Conservation (phyloP, 1,284 basidiomycete genomes). For the Leccinum fallax region DNA sequence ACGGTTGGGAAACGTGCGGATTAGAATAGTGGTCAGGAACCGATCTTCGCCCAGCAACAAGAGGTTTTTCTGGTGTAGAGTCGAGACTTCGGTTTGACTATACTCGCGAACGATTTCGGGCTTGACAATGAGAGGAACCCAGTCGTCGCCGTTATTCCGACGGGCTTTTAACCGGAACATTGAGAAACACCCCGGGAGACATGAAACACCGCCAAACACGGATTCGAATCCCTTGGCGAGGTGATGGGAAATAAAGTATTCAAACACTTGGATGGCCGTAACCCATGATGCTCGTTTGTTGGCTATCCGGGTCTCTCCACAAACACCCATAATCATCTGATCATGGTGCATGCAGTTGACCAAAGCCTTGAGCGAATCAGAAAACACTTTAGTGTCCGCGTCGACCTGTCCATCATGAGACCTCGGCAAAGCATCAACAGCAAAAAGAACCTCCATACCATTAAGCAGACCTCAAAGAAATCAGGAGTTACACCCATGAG, state of each 20-base stretch:
- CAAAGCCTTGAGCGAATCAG: conserved; percentile 82
- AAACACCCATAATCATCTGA: conserved; percentile 98
- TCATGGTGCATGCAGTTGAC: conserved; percentile 99
- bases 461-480: conserved; percentile 96
- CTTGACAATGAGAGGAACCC: conserved; percentile 97
- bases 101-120: conserved; percentile 98
- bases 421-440: not conserved
- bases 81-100: conserved; percentile 90
- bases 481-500: conserved; percentile 99
- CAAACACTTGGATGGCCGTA: conserved; percentile 96
- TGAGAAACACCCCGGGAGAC: conserved; percentile 98
- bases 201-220: conserved; percentile 99
- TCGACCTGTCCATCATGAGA: conserved; percentile 71
- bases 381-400: conserved; percentile 94
- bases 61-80: conserved; percentile 98
- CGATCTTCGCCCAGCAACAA: conserved; percentile 97
- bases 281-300: conserved; percentile 99
- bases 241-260: conserved; percentile 99
- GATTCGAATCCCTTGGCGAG: conserved; percentile 98
- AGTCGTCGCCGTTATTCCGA: conserved; percentile 86
- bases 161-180: conserved; percentile 99
- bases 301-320: conserved; percentile 97
- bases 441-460: conserved; percentile 61
- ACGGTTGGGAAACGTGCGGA: conserved; percentile 96
- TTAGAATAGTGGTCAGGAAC: conserved; percentile 92